phyloP scores from a whole-genome alignment of 2,329 filamentous ascomycete genomes.

The Curvularia spicifera region DNA sequence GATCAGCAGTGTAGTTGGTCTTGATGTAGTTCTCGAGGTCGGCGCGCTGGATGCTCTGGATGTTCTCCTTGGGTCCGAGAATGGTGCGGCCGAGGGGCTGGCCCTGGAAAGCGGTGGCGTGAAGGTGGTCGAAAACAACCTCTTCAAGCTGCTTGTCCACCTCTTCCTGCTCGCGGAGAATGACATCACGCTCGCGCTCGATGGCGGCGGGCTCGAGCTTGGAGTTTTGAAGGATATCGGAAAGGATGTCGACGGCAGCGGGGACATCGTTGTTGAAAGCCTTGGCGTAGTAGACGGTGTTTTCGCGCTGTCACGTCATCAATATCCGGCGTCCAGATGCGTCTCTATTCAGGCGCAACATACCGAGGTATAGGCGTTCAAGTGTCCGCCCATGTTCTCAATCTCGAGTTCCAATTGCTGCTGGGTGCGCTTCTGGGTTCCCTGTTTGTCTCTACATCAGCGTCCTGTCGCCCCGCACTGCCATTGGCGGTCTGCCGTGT shows the following conservation, averaged over 20 bases:
- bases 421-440: constrained; percentile 91
- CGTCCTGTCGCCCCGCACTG: constrained; percentile 17
- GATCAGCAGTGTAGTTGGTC: constrained; percentile 99
- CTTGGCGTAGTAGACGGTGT: constrained; percentile 99
- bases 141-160: constrained; percentile 99
- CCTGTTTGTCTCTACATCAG: constrained; percentile 60
- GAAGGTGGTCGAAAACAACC: constrained; percentile 98
- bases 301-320: constrained; percentile 75
- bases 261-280: constrained; percentile 98
- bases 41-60: constrained; percentile 89
- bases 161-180: constrained; percentile 97
- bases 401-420: constrained; percentile 99
- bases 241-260: constrained; percentile 95
- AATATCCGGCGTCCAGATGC: constrained; percentile 24
- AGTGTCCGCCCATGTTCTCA: constrained; percentile 99
- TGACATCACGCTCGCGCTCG: constrained; percentile 98
- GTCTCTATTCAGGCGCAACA: constrained; percentile 40
- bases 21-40: constrained; percentile 97
- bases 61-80: constrained; percentile 97
- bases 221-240: constrained; percentile 99
- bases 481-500: constrained; percentile 4
- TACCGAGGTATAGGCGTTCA: constrained; percentile 99
- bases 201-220: constrained; percentile 93
- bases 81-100: constrained; percentile 98
- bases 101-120: constrained; percentile 96